These are phyloP conservation scores for Daldinia grandis DNA, from an alignment of 495 filamentous ascomycete species.

Conservation along the genomic window DNA sequence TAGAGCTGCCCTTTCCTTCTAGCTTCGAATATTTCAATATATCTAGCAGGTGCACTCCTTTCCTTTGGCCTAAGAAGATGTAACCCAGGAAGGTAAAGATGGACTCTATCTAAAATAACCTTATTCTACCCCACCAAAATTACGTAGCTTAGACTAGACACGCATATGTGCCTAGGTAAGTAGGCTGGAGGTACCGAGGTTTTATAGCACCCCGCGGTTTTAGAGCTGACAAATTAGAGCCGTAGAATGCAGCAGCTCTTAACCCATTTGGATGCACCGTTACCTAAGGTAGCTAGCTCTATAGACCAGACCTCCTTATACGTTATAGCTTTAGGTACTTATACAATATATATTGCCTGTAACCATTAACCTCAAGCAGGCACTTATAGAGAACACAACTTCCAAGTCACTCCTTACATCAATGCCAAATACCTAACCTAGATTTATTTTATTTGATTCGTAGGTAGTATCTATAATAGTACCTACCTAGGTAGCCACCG, in stretches of 20 bases:
- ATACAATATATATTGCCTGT: neutral
- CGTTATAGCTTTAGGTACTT: neutral
- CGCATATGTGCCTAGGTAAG: neutral
- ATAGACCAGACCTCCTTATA: neutral
- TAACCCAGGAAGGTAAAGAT: neutral
- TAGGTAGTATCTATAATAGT: neutral
- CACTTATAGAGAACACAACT: neutral
- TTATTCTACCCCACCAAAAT: neutral
- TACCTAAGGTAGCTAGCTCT: neutral
- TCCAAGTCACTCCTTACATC: neutral
- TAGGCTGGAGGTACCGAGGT: constrained; percentile 21
- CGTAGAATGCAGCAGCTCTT: neutral
- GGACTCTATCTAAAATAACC: neutral
- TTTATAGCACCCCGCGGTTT: constrained; percentile 17
- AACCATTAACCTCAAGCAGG: no score
- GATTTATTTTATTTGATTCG: neutral
- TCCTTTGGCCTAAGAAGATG: neutral
- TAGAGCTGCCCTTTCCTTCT: neutral
- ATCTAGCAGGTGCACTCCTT: neutral
- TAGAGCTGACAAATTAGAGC: constrained; percentile 27
- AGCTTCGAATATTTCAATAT: neutral
- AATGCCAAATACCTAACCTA: neutral
- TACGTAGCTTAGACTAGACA: neutral
- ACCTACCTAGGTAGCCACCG: neutral
- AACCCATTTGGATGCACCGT: neutral